Evolutionary conservation across 192 early-diverging fungal species (phyloP), one percentile per base, ranked within the genome.

Genomic region (Powellomyces hirtus): DNA sequence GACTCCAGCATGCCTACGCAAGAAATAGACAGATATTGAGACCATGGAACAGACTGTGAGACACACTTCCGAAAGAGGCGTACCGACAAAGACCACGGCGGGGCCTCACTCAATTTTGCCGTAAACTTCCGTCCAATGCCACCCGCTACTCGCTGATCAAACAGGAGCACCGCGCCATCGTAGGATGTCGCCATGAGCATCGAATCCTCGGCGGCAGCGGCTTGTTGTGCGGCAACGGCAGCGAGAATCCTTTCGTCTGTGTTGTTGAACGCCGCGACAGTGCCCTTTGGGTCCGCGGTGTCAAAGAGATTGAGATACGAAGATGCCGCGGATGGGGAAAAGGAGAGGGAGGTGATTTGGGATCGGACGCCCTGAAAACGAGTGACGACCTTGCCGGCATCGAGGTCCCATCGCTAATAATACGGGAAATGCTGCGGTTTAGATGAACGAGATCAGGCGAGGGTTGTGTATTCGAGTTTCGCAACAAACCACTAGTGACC

Each of bases 1-100:
- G 71, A 67, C 92, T 90, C 96, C 95, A 98, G 56, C 84, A 89
- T 33, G 88, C 86, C 80, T 69, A 30, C 36, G n/a, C n/a, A n/a
- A n/a, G n/a, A n/a, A n/a, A n/a, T n/a, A n/a, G n/a, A n/a, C 71
- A 46, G 33, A 31, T 40, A 20, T n/a, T n/a, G n/a, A 18, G 55
- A 72, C n/a, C n/a, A n/a, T n/a, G n/a, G n/a, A n/a, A n/a, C n/a
- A n/a, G n/a, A n/a, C n/a, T n/a, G n/a, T n/a, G n/a, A n/a, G n/a
- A n/a, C n/a, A n/a, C n/a, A n/a, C n/a, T n/a, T n/a, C n/a, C n/a
- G n/a, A n/a, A n/a, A n/a, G n/a, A n/a, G 8, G 29, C 64, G 0
- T 35, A 66, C 64, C 27, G 67, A 69, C 14, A 72, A 18, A 36
- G 52, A 29, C 64, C 65, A 68, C 29, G 66, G 66, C 29, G 59